Evolutionary conservation across 2,329 filamentous ascomycete genomes (phyloP).

Genomic region (Truncatella angustata): DNA sequence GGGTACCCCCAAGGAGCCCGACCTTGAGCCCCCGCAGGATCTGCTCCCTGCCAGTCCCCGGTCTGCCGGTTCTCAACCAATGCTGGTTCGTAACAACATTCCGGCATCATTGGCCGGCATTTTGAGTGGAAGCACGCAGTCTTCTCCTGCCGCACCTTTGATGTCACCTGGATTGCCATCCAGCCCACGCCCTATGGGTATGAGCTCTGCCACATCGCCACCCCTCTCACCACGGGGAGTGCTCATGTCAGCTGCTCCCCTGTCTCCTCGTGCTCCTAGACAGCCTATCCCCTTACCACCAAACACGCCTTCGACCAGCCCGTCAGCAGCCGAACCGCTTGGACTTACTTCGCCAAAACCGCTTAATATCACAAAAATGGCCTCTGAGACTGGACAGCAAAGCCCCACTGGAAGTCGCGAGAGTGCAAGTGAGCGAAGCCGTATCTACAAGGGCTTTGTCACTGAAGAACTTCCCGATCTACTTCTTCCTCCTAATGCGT

Average conservation of each 20-base stretch:
- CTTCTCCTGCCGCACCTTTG: constrained; percentile 40
- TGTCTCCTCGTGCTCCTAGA: constrained; percentile 72
- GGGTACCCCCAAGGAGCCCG: constrained; percentile 40
- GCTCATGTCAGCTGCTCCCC: constrained; percentile 49
- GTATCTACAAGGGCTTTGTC: constrained; percentile 73
- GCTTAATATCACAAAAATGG: constrained; percentile 35
- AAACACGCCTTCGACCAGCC: constrained; percentile 64
- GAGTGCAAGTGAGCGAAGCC: constrained; percentile 42
- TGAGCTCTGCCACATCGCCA: constrained; percentile 57
- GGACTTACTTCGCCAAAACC: constrained; percentile 40
- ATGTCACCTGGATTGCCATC: constrained; percentile 60
- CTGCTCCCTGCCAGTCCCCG: constrained; percentile 39
- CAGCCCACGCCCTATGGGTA: constrained; percentile 56
- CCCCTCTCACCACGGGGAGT: constrained; percentile 64
- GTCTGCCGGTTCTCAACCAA: constrained; percentile 23
- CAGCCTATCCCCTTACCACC: constrained; percentile 72
- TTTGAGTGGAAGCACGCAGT: constrained; percentile 37
- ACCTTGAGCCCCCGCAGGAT: constrained; percentile 24
- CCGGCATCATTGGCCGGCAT: constrained; percentile 54
- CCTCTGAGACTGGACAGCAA: constrained; percentile 20
- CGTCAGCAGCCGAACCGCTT: constrained; percentile 40
- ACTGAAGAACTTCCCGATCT: constrained; percentile 86
- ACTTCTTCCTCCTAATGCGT: constrained; percentile 80
- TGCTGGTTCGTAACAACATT: constrained; percentile 36
- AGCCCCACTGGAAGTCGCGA: constrained; percentile 31